phyloP scores from a whole-genome alignment of 805 yeast species.

The Myxozyma lipomycoides region DNA sequence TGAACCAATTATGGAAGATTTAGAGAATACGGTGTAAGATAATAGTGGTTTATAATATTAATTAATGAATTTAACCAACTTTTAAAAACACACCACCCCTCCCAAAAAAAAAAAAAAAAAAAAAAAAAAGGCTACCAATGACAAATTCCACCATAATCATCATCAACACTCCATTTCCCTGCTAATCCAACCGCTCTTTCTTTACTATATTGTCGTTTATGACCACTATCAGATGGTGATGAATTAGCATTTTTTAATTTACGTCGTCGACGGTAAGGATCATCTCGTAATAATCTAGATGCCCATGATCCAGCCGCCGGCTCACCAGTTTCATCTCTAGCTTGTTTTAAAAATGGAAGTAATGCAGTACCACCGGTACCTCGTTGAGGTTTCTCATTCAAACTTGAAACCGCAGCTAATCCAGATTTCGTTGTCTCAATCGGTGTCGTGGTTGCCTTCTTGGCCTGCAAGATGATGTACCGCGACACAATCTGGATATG shows the following conservation, averaged over 20 bases:
- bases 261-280: slow-evolving; percentile 13
- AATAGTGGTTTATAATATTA: neutral
- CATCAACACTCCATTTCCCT: slow-evolving; percentile 26
- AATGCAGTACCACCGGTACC: slow-evolving; percentile 96
- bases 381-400: slow-evolving; percentile 51
- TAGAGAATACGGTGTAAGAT: slow-evolving; percentile 5
- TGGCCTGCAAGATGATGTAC: slow-evolving; percentile 75
- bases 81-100: neutral
- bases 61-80: neutral
- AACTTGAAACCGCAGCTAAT: slow-evolving; percentile 44
- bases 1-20: slow-evolving; percentile 25
- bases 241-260: neutral
- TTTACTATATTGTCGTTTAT: slow-evolving; percentile 5
- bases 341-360: slow-evolving; percentile 87
- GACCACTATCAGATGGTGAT: slow-evolving; percentile 14
- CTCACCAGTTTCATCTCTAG: slow-evolving; percentile 93
- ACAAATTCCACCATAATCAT: slow-evolving; percentile 27
- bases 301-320: slow-evolving; percentile 95
- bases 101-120: neutral
- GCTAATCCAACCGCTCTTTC: slow-evolving; percentile 22
- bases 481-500: slow-evolving; percentile 91
- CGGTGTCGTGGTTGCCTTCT: slow-evolving; percentile 29
- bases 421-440: slow-evolving; percentile 47
- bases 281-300: slow-evolving; percentile 45
- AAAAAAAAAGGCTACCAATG: slow-evolving; percentile 16